Percentiles rank a stretch among this genome's conserved stretches.
Evolutionary conservation across 805 yeast species (phyloP).

Genomic region (Lipomyces chichibuensis): DNA sequence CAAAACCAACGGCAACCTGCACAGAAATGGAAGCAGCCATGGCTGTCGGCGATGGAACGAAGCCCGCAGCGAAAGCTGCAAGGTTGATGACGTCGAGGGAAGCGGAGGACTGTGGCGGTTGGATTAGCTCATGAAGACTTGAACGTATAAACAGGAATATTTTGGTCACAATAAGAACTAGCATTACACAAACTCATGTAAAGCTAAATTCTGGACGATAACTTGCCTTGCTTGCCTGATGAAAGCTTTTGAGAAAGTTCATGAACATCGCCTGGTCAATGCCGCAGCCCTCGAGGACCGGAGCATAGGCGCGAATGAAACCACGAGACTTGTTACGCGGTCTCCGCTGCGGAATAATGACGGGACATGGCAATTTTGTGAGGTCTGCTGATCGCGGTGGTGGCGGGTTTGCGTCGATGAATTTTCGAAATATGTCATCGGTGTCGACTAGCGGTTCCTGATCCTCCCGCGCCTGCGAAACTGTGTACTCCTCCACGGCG

Average conservation of each 20-base stretch:
- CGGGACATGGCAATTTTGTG: not conserved
- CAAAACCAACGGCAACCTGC: not conserved
- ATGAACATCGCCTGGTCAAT: constrained; percentile 1
- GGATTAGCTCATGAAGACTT: too few species aligned
- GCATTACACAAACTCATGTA: too few species aligned
- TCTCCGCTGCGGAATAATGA: not conserved
- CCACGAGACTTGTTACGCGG: constrained; percentile 4
- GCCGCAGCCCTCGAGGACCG: constrained; percentile 1
- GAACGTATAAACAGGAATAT: too few species aligned
- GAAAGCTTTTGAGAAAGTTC: not conserved
- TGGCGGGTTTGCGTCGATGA: too few species aligned
- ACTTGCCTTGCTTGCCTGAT: not conserved
- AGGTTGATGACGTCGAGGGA: not conserved
- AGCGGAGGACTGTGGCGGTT: not conserved
- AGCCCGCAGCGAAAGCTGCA: not conserved
- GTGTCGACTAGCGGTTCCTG: too few species aligned
- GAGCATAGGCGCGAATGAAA: constrained; percentile 2
- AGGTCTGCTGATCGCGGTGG: constrained; percentile 8
- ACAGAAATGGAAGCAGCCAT: not conserved
- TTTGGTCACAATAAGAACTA: too few species aligned
- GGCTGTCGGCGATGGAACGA: not conserved
- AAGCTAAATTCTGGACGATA: too few species aligned
- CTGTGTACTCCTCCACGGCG: too few species aligned
- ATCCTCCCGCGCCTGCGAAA: too few species aligned
- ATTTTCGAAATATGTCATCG: too few species aligned